Evolutionary conservation across 2,329 filamentous ascomycete genomes (phyloP), one percentile per base, ranked within the genome.

Genomic region (Leptographium flavum): DNA sequence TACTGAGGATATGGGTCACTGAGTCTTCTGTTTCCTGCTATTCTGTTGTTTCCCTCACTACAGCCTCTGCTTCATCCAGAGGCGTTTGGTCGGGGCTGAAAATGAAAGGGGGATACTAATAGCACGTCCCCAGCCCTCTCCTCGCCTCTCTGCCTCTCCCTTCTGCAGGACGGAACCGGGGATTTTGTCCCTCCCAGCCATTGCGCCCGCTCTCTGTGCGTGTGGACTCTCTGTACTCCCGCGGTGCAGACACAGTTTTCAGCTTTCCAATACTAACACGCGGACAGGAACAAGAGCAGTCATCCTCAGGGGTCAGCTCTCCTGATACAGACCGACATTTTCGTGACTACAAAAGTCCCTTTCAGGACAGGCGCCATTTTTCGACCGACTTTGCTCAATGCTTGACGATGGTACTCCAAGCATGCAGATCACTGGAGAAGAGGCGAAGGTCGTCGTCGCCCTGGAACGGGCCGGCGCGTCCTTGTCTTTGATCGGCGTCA

Each of bases 391-490:
- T 25, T 15, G 10, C 31, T 19, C 10, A 33, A 46, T 47, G 45
- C 46, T 35, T 38, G 44, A 50, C 23, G 28, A 50, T 47, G 51
- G 23, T 17, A 19, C 15, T 14, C 17, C 45, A 37, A 27, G 35
- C 13, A 53, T 52, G 49, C 45, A 49, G 33, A 54, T 70, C n/a
- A 55, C 57, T 1, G 39, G 50, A 8, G 48, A 58, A 4, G 60
- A 73, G 51, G 58, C 65, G 43, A 51, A 59, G 14, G 61, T 61
- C 9, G 63, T 75, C 38, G 63, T 70, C 19, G 55, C 63, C 38
- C 60, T 74, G 42, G 74, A 77, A 57, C 64, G 73, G 48, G 60
- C 68, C 38, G 74, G 74, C 28, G 73, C 73, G 10, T 65, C 65
- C 14, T 52, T 77, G 47, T 76, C 73, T 21, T 55, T 77, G 45